These are phyloP conservation scores for Gracilaria domingensis DNA, from an alignment of 23 red algal genomes.

Conservation along the genomic window DNA sequence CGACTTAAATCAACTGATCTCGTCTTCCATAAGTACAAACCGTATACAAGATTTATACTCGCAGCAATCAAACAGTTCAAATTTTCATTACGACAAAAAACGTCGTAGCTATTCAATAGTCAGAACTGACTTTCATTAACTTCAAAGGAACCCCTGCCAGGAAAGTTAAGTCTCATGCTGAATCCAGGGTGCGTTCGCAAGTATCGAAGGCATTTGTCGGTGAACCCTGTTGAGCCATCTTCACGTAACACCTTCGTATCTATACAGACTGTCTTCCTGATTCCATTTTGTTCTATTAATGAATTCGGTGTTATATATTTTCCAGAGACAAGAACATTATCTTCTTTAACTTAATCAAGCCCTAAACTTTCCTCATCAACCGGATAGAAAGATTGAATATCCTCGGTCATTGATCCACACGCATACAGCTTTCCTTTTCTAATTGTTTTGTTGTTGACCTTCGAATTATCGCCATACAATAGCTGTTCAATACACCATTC, in stretches of 20 bases:
- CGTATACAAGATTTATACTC: not conserved
- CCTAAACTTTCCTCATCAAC: not conserved
- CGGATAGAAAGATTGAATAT: not conserved
- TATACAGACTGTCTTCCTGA: not conserved
- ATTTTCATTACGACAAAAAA: not conserved
- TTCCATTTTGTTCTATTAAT: not conserved
- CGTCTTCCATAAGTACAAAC: not conserved
- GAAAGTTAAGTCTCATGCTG: not conserved
- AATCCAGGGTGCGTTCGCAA: not conserved
- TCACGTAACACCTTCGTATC: not conserved
- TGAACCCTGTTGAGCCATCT: not conserved
- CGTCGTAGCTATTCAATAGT: not conserved
- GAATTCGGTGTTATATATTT: not conserved
- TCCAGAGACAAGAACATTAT: not conserved
- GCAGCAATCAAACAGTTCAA: not conserved
- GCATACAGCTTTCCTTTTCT: not conserved
- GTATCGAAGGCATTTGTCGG: not conserved
- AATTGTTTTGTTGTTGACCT: not conserved
- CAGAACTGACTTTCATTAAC: not conserved
- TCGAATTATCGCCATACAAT: not conserved
- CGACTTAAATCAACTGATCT: not conserved
- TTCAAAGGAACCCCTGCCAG: not conserved
- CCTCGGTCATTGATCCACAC: not conserved
- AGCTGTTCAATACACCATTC: not conserved
- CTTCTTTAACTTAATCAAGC: not conserved